Percentiles rank a stretch among this genome's conserved stretches.
Evolutionary conservation across 202 grass and related monocot species (phyloP).

Genomic region (Cymbopogon flexuosus): DNA sequence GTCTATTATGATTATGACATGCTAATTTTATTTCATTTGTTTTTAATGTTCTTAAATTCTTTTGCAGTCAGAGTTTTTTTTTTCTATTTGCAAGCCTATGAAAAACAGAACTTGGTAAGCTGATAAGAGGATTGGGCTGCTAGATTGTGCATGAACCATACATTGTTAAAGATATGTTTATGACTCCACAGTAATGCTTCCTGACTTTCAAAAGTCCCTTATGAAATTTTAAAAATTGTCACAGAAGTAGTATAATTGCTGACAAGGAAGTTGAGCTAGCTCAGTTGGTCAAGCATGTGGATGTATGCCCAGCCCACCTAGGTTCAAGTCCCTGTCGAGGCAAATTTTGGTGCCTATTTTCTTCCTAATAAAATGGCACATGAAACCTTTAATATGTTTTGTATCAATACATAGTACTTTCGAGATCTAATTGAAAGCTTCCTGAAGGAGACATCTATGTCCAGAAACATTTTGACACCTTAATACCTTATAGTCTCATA

Average conservation of each 20-base stretch:
- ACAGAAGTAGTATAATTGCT: neutral
- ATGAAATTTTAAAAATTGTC: neutral
- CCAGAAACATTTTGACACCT: neutral
- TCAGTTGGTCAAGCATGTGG: neutral
- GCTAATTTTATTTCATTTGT: neutral
- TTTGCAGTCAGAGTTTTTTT: neutral
- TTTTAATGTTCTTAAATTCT: neutral
- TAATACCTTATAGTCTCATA: neutral
- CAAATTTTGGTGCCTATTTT: neutral
- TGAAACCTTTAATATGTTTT: slow-evolving; percentile 14
- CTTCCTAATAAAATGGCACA: neutral
- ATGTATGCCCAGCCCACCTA: neutral
- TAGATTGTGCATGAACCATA: slow-evolving; percentile 7
- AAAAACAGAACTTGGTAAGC: neutral
- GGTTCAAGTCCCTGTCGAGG: no score
- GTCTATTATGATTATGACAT: slow-evolving; percentile 14
- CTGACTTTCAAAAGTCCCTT: neutral
- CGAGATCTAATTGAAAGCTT: neutral
- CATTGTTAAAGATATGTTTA: slow-evolving; percentile 10
- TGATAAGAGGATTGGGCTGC: neutral
- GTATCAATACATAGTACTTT: neutral
- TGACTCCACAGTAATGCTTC: neutral
- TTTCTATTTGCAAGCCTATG: neutral
- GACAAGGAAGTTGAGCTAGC: neutral
- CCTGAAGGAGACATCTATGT: neutral